These are phyloP conservation scores for Aphanomyces stellatus DNA, from an alignment of 352 stramenopile genomes.

Conservation along the genomic window DNA sequence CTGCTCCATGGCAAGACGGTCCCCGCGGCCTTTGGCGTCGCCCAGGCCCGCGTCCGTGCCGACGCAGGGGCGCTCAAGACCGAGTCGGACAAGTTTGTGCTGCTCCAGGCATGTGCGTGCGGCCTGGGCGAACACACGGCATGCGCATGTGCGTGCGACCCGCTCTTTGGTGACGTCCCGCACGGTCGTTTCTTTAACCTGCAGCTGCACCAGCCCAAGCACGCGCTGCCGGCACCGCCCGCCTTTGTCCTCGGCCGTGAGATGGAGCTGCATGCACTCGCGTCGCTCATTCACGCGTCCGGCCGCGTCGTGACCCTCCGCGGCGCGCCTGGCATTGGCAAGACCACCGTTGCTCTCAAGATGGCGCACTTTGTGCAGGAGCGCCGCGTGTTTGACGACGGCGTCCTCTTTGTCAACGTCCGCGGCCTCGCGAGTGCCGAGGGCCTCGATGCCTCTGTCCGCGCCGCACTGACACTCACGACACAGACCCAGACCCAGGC, in stretches of 20 bases:
- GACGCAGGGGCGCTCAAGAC: slow-evolving; percentile 52
- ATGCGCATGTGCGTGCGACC: slow-evolving; percentile 46
- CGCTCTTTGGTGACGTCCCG: slow-evolving; percentile 60
- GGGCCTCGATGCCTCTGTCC: slow-evolving; percentile 64
- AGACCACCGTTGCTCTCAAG: slow-evolving; percentile 65
- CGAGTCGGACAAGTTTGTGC: slow-evolving; percentile 68
- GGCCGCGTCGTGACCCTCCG: slow-evolving; percentile 55
- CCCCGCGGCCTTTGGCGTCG: slow-evolving; percentile 65
- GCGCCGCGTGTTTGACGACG: slow-evolving; percentile 59
- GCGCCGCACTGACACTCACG: slow-evolving; percentile 52
- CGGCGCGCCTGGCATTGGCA: slow-evolving; percentile 62
- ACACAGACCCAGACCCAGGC: slow-evolving; percentile 13
- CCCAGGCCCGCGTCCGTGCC: slow-evolving; percentile 54
- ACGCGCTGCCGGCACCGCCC: slow-evolving; percentile 54
- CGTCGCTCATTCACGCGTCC: slow-evolving; percentile 42
- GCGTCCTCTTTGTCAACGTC: slow-evolving; percentile 63
- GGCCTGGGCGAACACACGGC: slow-evolving; percentile 24
- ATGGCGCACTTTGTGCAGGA: slow-evolving; percentile 65
- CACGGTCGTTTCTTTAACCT: slow-evolving; percentile 69
- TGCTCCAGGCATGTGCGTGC: slow-evolving; percentile 52
- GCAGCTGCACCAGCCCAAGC: slow-evolving; percentile 47
- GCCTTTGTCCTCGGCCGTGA: slow-evolving; percentile 69
- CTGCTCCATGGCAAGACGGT: slow-evolving; percentile 62
- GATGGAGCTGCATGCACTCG: slow-evolving; percentile 62
- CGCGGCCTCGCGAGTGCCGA: slow-evolving; percentile 60